Conservation (phyloP, 2,329 filamentous ascomycete genomes). For the Epichloe sp. region DNA sequence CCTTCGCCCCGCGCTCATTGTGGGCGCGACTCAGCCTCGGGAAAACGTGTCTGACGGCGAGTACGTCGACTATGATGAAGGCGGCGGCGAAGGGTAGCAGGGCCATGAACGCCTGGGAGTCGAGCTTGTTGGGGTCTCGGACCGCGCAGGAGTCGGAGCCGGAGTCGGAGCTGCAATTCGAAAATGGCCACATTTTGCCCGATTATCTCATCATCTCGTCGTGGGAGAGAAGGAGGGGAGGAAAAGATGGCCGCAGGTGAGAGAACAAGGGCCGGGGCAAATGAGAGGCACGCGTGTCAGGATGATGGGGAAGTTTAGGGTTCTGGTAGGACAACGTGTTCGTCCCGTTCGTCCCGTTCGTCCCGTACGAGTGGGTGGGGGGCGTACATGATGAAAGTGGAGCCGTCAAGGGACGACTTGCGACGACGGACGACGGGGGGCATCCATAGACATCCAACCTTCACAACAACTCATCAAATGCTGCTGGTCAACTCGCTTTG, state of each 20-base stretch:
- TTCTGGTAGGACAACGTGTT: too few relatives aligned
- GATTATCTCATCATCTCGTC: background rate
- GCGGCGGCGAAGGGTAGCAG: constrained; percentile 60
- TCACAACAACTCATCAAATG: too few relatives aligned
- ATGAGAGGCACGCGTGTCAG: too few relatives aligned
- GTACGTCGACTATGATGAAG: constrained; percentile 47
- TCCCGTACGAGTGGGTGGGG: too few relatives aligned
- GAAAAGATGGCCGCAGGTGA: background rate
- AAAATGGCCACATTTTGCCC: constrained; percentile 25
- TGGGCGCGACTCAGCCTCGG: constrained; percentile 52
- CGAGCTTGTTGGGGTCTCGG: constrained; percentile 25
- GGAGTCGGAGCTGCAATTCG: constrained; percentile 35
- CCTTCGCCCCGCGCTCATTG: constrained; percentile 37
- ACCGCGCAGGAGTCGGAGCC: constrained; percentile 37
- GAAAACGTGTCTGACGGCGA: constrained; percentile 57
- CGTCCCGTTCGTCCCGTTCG: too few relatives aligned
- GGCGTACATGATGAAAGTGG: too few relatives aligned
- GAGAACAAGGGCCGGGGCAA: too few relatives aligned
- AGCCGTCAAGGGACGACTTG: too few relatives aligned
- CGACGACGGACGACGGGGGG: too few relatives aligned
- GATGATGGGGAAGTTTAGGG: too few relatives aligned
- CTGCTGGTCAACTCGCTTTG: background rate
- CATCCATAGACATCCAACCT: too few relatives aligned
- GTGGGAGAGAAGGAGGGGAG: background rate
- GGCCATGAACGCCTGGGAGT: constrained; percentile 38